Evolutionary conservation across 2,329 filamentous ascomycete genomes (phyloP).

Genomic region (Fusarium metavorans): DNA sequence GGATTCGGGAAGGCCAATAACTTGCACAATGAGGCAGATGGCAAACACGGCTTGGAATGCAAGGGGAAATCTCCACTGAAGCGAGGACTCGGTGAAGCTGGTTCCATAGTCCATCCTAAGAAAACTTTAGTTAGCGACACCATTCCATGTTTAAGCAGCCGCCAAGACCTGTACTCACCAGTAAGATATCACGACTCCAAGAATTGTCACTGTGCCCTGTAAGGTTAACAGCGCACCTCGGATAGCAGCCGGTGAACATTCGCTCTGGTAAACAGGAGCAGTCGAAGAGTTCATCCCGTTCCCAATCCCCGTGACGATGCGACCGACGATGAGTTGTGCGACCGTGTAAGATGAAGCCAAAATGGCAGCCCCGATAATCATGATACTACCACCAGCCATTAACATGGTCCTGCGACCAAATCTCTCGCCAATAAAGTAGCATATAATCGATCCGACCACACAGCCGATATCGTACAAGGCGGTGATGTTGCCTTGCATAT

Average conservation of each 20-base stretch:
- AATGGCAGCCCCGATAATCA: conserved; percentile 54
- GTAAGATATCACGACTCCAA: not conserved
- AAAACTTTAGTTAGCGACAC: too few species aligned
- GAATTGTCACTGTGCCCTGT: not conserved
- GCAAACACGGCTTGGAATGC: not conserved
- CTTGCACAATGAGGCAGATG: not conserved
- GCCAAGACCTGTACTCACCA: not conserved
- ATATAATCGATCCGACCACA: conserved; percentile 10
- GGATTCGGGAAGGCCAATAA: not conserved
- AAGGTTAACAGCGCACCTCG: not conserved
- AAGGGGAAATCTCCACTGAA: not conserved
- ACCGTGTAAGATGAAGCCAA: conserved; percentile 52
- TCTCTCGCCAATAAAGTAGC: conserved; percentile 17
- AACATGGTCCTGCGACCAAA: conserved; percentile 16
- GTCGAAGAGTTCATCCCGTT: conserved; percentile 58
- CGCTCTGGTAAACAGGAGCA: conserved; percentile 17
- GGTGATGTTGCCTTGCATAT: conserved; percentile 24
- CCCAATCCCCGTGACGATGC: conserved; percentile 57
- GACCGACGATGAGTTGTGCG: conserved; percentile 55
- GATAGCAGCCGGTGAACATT: not conserved
- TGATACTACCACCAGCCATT: conserved; percentile 43
- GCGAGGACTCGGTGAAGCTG: not conserved
- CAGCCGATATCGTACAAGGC: conserved; percentile 24
- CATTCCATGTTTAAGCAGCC: too few species aligned
- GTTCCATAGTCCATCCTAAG: not conserved